A percentile compares a stretch with the other conserved stretches of the same genome.
Evolutionary conservation across 305 asterid species (phyloP).

Genomic region (Rubia tinctorum): DNA sequence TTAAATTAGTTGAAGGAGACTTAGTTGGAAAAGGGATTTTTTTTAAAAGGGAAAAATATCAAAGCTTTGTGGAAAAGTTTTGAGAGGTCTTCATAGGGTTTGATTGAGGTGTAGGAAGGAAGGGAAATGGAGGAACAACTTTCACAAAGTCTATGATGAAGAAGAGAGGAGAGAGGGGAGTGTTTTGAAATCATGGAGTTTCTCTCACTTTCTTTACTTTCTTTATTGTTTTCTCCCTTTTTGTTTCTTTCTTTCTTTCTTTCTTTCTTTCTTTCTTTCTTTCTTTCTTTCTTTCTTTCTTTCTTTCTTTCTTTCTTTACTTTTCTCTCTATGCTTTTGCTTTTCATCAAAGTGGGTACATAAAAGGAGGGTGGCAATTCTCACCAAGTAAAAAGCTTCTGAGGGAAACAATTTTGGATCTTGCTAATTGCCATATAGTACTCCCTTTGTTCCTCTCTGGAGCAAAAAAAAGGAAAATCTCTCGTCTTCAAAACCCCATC

Average conservation of each 20-base stretch:
- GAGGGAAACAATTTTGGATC: conserved; percentile 11
- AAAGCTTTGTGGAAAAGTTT: conserved; percentile 45
- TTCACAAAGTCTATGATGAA: conserved; percentile 26
- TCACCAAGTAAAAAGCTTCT: conserved; percentile 30
- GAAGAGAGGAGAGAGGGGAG: conserved; percentile 15
- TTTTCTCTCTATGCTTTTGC: conserved; percentile 48
- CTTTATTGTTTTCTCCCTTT: conserved; percentile 25
- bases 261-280: conserved; percentile 7
- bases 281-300: conserved; percentile 31
- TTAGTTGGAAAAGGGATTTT: not conserved
- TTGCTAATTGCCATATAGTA: conserved; percentile 9
- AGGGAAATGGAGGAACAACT: conserved; percentile 3
- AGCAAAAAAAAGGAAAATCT: too few relatives aligned
- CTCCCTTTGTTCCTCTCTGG: too few relatives aligned
- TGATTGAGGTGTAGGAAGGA: conserved; percentile 40
- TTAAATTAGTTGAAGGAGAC: conserved; percentile 33
- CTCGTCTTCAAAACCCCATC: too few relatives aligned
- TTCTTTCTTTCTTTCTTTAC: conserved; percentile 31
- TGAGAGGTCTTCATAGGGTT: conserved; percentile 39
- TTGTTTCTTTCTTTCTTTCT: conserved; percentile 23
- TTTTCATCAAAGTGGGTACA: conserved; percentile 47
- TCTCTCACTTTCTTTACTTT: conserved; percentile 17
- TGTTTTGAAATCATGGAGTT: conserved; percentile 31
- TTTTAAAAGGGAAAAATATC: not conserved
- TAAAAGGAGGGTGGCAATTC: conserved; percentile 39